A percentile compares a stretch with the other conserved stretches of the same genome.
phyloP scores from a whole-genome alignment of 352 stramenopile genomes.

The Thraustochytrium sp. region DNA sequence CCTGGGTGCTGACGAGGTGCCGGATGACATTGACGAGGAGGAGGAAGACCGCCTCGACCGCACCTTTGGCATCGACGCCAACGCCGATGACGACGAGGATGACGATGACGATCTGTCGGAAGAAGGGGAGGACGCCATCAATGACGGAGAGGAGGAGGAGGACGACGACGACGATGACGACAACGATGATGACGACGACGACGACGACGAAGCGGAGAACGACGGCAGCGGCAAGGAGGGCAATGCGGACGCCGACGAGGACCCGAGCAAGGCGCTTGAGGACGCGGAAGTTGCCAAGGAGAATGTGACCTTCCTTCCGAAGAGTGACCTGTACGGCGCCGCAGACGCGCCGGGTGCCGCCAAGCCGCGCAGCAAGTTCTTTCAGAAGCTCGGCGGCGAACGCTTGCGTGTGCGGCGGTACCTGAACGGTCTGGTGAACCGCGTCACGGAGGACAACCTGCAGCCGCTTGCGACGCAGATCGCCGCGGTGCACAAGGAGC shows the following conservation, averaged over 20 bases:
- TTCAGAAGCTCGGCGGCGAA: conserved; percentile 48
- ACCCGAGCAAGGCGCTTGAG: conserved; percentile 4
- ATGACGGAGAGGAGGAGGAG: conserved; percentile 56
- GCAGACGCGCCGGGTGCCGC: background rate
- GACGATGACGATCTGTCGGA: conserved; percentile 47
- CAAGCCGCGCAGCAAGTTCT: conserved; percentile 47
- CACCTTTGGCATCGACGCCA: conserved; percentile 51
- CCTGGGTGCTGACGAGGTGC: background rate
- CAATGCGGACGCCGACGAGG: conserved; percentile 40
- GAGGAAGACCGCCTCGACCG: conserved; percentile 51
- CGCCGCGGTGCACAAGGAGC: conserved; percentile 44
- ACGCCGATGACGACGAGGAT: conserved; percentile 51
- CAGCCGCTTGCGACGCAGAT: conserved; percentile 56
- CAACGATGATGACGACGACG: conserved; percentile 46
- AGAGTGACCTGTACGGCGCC: conserved; percentile 24
- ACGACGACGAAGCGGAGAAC: conserved; percentile 50
- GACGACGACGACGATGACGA: conserved; percentile 47
- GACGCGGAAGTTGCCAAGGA: conserved; percentile 44
- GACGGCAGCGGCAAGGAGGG: conserved; percentile 18
- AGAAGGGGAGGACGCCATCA: conserved; percentile 53
- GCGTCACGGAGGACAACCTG: conserved; percentile 81
- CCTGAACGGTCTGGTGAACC: conserved; percentile 80
- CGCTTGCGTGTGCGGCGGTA: background rate
- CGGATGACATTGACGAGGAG: background rate
- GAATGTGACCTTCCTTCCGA: background rate